phyloP scores from a whole-genome alignment of 164 flowering plant genomes.

The Malania oleifera region DNA sequence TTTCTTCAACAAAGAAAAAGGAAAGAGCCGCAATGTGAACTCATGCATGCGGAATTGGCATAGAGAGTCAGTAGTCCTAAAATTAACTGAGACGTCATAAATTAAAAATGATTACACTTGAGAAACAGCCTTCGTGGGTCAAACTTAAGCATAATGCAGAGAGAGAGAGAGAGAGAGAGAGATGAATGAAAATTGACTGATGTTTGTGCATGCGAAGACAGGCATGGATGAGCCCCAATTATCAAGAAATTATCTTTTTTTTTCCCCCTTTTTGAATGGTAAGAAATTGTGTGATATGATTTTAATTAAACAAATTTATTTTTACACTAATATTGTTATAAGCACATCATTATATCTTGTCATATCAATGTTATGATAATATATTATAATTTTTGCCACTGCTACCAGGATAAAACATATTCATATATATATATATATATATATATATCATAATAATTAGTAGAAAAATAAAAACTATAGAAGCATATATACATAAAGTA shows the following conservation, averaged over 20 bases:
- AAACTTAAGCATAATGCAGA: background rate
- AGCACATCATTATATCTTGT: too few species aligned
- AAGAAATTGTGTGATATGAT: too few species aligned
- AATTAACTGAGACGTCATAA: conserved; percentile 7
- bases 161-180: conserved; percentile 9
- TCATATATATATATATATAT: too few species aligned
- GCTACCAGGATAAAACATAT: too few species aligned
- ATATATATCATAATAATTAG: too few species aligned
- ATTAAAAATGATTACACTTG: background rate
- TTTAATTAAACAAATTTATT: too few species aligned
- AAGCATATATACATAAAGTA: too few species aligned
- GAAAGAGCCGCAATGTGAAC: background rate
- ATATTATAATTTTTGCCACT: too few species aligned
- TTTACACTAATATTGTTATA: too few species aligned
- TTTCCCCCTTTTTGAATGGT: too few species aligned
- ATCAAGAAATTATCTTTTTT: background rate
- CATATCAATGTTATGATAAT: too few species aligned
- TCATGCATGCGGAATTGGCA: conserved; percentile 9
- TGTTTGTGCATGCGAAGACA: conserved; percentile 14
- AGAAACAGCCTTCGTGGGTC: conserved; percentile 9
- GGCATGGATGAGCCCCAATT: conserved; percentile 8
- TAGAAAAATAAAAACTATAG: too few species aligned
- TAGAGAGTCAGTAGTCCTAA: background rate
- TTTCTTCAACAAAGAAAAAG: background rate
- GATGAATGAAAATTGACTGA: background rate